A percentile compares a stretch with the other conserved stretches of the same genome.
Evolutionary conservation across 2,329 filamentous ascomycete genomes (phyloP).

Genomic region (Beauveria sp.): DNA sequence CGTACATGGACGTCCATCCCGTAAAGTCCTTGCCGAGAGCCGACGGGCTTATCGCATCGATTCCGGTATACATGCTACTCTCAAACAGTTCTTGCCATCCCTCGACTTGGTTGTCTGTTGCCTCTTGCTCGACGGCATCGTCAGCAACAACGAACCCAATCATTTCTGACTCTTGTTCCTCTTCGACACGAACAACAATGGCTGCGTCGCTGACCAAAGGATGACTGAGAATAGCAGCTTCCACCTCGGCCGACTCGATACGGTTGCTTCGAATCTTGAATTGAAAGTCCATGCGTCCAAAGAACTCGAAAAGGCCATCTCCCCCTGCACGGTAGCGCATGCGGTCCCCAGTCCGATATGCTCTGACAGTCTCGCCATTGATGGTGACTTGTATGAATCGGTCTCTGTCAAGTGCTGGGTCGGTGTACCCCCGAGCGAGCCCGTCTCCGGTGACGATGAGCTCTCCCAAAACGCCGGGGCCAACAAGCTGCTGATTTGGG

Average conservation of each 20-base stretch:
- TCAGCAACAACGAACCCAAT: slow-evolving; percentile 10
- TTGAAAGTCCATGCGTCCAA: slow-evolving; percentile 21
- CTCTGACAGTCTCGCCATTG: slow-evolving; percentile 9
- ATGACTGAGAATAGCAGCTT: slow-evolving; percentile 15
- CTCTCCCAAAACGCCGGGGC: slow-evolving; percentile 18
- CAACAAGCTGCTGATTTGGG: slow-evolving; percentile 13
- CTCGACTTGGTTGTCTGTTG: slow-evolving; percentile 12
- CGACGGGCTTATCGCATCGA: slow-evolving; percentile 11
- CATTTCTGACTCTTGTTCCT: slow-evolving; percentile 6
- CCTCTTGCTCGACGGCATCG: slow-evolving; percentile 1
- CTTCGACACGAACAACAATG: slow-evolving; percentile 11
- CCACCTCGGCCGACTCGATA: slow-evolving; percentile 23
- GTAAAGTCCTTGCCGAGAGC: slow-evolving; percentile 21
- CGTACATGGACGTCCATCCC: slow-evolving; percentile 26
- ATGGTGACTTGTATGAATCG: slow-evolving; percentile 14
- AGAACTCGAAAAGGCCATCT: slow-evolving; percentile 20
- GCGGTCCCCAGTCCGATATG: slow-evolving; percentile 22
- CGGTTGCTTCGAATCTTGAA: slow-evolving; percentile 25
- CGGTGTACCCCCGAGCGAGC: slow-evolving; percentile 16
- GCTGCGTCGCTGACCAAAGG: slow-evolving; percentile 15
- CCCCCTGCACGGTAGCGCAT: slow-evolving; percentile 15
- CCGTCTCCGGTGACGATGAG: slow-evolving; percentile 19
- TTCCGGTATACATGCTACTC: slow-evolving; percentile 11
- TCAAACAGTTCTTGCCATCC: slow-evolving; percentile 17
- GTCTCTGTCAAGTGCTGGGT: slow-evolving; percentile 3